Evolutionary conservation across 2,329 filamentous ascomycete genomes (phyloP).

Genomic region (Pseudonectria buxi): DNA sequence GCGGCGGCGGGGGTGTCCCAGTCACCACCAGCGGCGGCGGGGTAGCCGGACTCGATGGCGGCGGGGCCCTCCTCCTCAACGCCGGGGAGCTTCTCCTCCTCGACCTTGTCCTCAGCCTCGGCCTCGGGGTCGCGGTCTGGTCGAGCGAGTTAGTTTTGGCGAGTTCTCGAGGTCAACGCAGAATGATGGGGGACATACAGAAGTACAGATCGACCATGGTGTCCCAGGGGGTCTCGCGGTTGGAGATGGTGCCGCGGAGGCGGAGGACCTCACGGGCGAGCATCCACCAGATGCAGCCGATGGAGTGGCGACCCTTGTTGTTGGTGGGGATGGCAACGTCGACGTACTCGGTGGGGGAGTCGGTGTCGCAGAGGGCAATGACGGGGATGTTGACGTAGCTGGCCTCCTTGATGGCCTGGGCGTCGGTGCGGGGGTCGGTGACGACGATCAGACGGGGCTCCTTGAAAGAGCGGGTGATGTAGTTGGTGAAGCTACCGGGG

Average conservation of each 20-base stretch:
- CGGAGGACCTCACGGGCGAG: constrained; percentile 99
- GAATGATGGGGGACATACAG: constrained; percentile 49
- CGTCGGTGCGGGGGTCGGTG: constrained; percentile 98
- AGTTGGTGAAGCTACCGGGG: constrained; percentile 99
- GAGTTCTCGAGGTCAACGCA: not conserved
- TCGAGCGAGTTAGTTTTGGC: constrained; percentile 9
- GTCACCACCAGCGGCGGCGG: constrained; percentile 54
- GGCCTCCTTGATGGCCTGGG: constrained; percentile 99
- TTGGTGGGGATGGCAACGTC: constrained; percentile 99
- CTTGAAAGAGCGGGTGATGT: constrained; percentile 99
- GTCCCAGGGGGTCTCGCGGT: constrained; percentile 96
- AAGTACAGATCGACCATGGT: constrained; percentile 99
- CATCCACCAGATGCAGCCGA: constrained; percentile 99
- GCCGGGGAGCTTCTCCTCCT: constrained; percentile 84
- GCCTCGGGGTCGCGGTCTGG: constrained; percentile 95
- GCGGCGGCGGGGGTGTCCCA: constrained; percentile 78
- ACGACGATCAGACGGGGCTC: constrained; percentile 99
- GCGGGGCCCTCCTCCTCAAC: constrained; percentile 77
- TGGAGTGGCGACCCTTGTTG: constrained; percentile 99
- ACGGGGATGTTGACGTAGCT: constrained; percentile 99
- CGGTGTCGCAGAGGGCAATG: constrained; percentile 97
- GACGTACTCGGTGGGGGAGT: constrained; percentile 99
- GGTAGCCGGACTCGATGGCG: constrained; percentile 74
- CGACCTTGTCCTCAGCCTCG: constrained; percentile 96
- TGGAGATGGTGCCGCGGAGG: constrained; percentile 92